Conservation (phyloP, 164 flowering plant species). For the Nelumbo lutea region DNA sequence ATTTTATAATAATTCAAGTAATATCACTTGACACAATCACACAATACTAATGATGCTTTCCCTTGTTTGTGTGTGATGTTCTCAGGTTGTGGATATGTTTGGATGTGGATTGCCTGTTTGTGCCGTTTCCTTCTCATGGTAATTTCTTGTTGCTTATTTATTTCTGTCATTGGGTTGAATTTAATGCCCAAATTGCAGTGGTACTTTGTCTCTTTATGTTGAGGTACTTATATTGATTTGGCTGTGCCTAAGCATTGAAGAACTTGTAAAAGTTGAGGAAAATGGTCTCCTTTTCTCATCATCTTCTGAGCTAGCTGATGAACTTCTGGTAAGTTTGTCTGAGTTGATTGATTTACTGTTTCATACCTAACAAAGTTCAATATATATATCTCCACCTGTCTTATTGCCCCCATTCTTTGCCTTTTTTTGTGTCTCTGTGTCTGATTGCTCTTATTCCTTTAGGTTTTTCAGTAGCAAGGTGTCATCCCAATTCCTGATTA, state of each 20-base stretch:
- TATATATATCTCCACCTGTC: not conserved
- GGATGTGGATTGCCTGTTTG: constrained; percentile 98
- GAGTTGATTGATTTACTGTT: not conserved
- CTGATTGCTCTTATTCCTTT: not conserved
- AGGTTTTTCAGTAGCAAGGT: not conserved
- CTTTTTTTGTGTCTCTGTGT: not conserved
- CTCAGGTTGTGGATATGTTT: constrained; percentile 96
- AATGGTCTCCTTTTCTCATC: constrained; percentile 92
- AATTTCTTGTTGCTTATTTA: constrained; percentile 15
- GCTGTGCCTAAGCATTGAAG: constrained; percentile 53
- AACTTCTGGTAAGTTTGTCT: constrained; percentile 62
- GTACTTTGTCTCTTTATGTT: constrained; percentile 2
- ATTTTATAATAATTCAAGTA: not conserved
- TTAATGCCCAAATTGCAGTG: not conserved
- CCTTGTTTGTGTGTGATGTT: constrained; percentile 4
- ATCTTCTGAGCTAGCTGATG: constrained; percentile 88
- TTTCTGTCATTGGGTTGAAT: not conserved
- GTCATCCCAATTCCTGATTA: not conserved
- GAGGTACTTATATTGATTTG: constrained; percentile 8
- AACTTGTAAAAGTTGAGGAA: constrained; percentile 70
- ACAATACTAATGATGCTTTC: not conserved
- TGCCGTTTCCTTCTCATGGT: constrained; percentile 96
- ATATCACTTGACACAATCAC: not conserved
- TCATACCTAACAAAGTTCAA: not conserved
- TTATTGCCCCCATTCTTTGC: not conserved